Base-by-base conservation (phyloP, 768 basidiomycete genomes). In the Serendipita sp. region DNA sequence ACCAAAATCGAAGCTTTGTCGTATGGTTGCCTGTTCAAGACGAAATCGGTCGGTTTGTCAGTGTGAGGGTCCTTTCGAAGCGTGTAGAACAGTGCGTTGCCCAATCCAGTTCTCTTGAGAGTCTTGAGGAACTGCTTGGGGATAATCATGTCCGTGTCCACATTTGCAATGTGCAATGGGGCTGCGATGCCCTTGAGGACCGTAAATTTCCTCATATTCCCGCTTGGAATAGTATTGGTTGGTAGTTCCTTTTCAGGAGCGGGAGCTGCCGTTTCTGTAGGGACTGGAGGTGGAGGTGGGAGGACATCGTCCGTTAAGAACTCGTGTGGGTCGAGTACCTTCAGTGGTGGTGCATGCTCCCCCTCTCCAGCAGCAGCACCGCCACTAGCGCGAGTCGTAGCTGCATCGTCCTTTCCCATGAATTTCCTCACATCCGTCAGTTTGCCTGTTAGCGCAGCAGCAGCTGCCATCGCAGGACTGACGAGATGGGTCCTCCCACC, bases 111-210 rank as follows among this genome's bases (percentile, higher is more conserved):
- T 64, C 91, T 82, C 74, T 92, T 90, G 70, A 95, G 76, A 0
- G 91, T 94, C 75, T 93, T 94, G 74, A 94, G 76, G 78, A 93
- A 94, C 70, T 92, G 91, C 70, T 93, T 92, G 2, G 91, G 91
- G 71, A 94, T 92, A 73, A 95, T 91, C 83, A 87, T 88, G 70
- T 95, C 91, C 52, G 91, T 95, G 75, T 95, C 91, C 67, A 93
- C 85, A 69, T 91, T 91, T 67, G 86, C 83, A 51, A 87, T 86
- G 72, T 86, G 80, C 74, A 91, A 70, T n/a, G 89, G 88, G 8
- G 87, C 88, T 47, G 86, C 81, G 64, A 89, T 81, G 46, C 89
- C 89, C 71, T 83, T 84, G 63, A 91, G 74, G 60, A 85, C 70
- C 63, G 77, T 81, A 73, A 91, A 91, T 68, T 85, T 86, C 68